These are phyloP conservation scores for Mycothermus thermophilus DNA, from an alignment of 495 filamentous ascomycete genomes.

Conservation along the genomic window DNA sequence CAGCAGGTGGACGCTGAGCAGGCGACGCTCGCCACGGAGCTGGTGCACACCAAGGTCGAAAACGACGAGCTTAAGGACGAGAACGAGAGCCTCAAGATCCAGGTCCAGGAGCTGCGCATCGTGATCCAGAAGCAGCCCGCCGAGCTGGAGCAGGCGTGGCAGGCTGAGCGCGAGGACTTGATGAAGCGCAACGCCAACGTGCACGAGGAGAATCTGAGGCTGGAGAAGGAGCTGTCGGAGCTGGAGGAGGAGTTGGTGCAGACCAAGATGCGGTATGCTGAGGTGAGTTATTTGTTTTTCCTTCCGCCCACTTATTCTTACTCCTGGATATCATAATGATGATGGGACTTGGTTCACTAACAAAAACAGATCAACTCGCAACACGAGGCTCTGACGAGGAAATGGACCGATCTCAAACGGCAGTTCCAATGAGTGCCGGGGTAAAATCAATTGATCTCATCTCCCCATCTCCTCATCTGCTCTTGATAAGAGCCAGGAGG, in stretches of 20 bases:
- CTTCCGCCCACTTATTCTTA: background rate
- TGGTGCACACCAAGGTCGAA: conserved; percentile 83
- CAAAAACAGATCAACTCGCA: conserved; percentile 47
- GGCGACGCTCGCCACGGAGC: conserved; percentile 75
- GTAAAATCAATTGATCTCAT: background rate
- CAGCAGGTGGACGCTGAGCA: conserved; percentile 89
- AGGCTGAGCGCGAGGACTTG: conserved; percentile 77
- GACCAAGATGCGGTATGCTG: conserved; percentile 88
- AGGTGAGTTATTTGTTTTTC: conserved; percentile 46
- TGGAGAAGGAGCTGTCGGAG: conserved; percentile 84
- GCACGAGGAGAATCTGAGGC: conserved; percentile 75
- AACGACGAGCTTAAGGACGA: conserved; percentile 79
- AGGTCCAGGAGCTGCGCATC: conserved; percentile 66
- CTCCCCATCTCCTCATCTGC: background rate
- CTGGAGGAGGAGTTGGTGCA: conserved; percentile 90
- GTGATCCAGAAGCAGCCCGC: conserved; percentile 80
- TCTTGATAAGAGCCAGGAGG: too few relatives aligned
- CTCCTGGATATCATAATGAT: background rate
- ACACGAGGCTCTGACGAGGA: conserved; percentile 62
- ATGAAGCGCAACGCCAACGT: conserved; percentile 89
- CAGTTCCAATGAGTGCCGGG: conserved; percentile 20
- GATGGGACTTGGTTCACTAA: background rate
- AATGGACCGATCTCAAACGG: conserved; percentile 70
- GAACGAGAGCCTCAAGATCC: conserved; percentile 71
- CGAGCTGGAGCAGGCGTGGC: conserved; percentile 72